phyloP scores from a whole-genome alignment of 139 green algal species.

The Chlorella sp. region DNA sequence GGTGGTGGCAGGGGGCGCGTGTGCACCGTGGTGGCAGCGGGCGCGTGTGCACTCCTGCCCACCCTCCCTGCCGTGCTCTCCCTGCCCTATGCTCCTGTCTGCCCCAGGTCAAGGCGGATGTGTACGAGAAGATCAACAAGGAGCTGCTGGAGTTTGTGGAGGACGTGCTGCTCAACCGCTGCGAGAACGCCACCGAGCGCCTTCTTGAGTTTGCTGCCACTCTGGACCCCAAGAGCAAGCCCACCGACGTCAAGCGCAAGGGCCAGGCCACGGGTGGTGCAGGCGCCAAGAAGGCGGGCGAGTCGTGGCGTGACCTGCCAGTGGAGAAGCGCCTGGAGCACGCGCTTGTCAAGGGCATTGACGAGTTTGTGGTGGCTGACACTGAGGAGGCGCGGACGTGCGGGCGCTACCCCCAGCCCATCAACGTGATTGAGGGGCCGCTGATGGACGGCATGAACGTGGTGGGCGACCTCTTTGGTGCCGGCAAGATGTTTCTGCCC shows the following conservation, averaged over 20 bases:
- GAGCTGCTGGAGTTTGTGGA: conserved; percentile 96
- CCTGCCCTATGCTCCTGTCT: no score
- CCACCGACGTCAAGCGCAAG: conserved; percentile 77
- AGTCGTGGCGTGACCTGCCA: conserved; percentile 79
- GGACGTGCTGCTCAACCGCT: conserved; percentile 97
- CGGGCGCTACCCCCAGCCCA: conserved; percentile 75
- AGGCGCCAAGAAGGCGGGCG: conserved; percentile 16
- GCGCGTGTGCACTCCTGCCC: no score
- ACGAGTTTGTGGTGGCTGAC: conserved; percentile 91
- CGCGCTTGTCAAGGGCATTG: conserved; percentile 97
- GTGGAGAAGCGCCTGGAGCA: conserved; percentile 91
- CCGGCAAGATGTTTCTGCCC: conserved; percentile 99
- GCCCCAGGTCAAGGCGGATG: conserved; percentile 85
- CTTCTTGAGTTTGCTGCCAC: conserved; percentile 91
- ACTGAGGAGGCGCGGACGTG: conserved; percentile 89
- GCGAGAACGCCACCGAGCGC: conserved; percentile 96
- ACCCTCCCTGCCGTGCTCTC: no score
- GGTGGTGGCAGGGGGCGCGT: no score
- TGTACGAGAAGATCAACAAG: conserved; percentile 98
- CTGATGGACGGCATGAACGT: conserved; percentile 99
- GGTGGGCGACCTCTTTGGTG: conserved; percentile 97
- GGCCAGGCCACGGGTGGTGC: conserved; percentile 35
- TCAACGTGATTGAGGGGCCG: conserved; percentile 96
- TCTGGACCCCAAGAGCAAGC: conserved; percentile 94
- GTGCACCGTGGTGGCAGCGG: no score